Evolutionary conservation across 2,329 filamentous ascomycete genomes (phyloP).

Genomic region (Talaromyces sp.): DNA sequence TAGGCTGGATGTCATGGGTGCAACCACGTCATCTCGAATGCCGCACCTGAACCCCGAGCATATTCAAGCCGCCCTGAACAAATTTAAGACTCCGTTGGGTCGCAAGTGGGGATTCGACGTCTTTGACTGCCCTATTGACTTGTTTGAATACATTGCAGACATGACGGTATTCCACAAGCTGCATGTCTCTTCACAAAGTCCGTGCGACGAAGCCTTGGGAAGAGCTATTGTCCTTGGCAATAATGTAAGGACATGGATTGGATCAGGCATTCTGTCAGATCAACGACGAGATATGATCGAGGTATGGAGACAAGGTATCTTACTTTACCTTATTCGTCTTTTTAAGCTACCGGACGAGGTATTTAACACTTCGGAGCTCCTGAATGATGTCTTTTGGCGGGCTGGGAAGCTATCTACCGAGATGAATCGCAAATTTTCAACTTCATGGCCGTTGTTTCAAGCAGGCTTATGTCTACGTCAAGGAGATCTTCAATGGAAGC

Average conservation of each 20-base stretch:
- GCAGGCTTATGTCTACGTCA: neutral
- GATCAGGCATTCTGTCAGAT: neutral
- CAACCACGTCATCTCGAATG: neutral
- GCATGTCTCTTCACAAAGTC: neutral
- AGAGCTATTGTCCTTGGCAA: neutral
- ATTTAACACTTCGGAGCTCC: neutral
- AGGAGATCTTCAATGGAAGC: neutral
- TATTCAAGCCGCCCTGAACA: neutral
- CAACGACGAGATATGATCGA: neutral
- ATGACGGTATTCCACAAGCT: neutral
- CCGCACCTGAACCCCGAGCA: neutral
- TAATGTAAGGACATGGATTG: neutral
- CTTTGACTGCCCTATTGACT: neutral
- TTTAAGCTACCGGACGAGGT: neutral
- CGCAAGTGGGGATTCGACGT: neutral
- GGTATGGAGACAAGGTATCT: neutral
- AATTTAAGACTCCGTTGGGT: neutral
- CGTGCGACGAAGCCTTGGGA: neutral
- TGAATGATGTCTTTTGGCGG: neutral
- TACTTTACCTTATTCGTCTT: neutral
- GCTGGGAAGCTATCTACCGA: neutral
- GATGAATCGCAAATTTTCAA: neutral
- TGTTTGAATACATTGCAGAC: neutral
- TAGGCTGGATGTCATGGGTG: neutral
- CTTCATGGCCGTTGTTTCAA: slow-evolving; percentile 1